Conservation (phyloP, 2,329 filamentous ascomycete species). For the Epichloe uncinata region DNA sequence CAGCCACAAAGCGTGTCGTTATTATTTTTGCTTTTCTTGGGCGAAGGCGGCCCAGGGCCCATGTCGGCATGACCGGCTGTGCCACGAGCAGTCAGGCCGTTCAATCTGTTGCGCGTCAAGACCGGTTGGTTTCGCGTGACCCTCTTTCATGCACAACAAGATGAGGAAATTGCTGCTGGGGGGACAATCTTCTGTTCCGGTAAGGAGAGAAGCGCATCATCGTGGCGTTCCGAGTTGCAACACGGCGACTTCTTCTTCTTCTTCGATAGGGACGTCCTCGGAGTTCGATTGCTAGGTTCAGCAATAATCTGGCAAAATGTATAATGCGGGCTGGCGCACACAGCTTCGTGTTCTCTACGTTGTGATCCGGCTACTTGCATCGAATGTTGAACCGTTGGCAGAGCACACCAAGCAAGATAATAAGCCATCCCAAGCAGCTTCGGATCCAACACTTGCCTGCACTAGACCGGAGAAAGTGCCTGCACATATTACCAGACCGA, state of each 20-base stretch:
- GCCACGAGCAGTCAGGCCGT: background rate
- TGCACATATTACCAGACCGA: background rate
- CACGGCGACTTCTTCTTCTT: background rate
- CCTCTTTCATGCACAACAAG: background rate
- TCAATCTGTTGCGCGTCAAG: background rate
- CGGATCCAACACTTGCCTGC: background rate
- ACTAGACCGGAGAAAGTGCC: background rate
- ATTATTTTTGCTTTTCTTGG: background rate
- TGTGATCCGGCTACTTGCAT: background rate
- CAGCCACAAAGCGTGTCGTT: background rate
- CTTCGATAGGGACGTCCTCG: too few species aligned
- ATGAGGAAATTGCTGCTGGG: background rate
- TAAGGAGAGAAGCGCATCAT: background rate
- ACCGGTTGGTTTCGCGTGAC: background rate
- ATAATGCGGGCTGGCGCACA: too few species aligned
- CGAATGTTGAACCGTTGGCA: background rate
- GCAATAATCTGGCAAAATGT: too few species aligned
- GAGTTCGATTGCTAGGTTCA: too few species aligned
- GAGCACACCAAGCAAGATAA: background rate
- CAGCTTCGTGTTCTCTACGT: too few species aligned
- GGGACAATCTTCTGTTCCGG: background rate
- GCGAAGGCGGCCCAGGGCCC: background rate
- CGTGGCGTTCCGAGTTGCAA: background rate
- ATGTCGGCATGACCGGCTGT: background rate
- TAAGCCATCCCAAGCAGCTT: background rate